A percentile compares a stretch with the other conserved stretches of the same genome.
These are phyloP conservation scores for Pythium biforme DNA, from an alignment of 352 stramenopile species.

Conservation along the genomic window DNA sequence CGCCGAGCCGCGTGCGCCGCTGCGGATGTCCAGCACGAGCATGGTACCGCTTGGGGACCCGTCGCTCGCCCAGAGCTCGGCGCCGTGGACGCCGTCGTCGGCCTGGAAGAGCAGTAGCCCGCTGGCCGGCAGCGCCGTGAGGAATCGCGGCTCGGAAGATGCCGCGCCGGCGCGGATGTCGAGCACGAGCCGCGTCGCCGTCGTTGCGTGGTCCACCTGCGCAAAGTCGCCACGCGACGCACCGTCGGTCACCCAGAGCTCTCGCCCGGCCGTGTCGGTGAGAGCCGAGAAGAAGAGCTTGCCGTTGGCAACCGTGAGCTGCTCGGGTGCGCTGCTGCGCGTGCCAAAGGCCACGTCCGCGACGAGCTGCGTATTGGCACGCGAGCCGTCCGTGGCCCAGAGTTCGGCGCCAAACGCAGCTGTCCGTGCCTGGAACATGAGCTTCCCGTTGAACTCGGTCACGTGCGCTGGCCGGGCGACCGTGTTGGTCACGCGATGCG, in stretches of 20 bases:
- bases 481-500: slow-evolving; percentile 40
- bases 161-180: slow-evolving; percentile 51
- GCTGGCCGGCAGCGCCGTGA: slow-evolving; percentile 28
- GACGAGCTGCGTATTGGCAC: slow-evolving; percentile 45
- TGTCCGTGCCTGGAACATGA: slow-evolving; percentile 78
- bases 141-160: slow-evolving; percentile 55
- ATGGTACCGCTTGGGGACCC: slow-evolving; percentile 45
- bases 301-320: slow-evolving; percentile 34
- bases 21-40: slow-evolving; percentile 62
- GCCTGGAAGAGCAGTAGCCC: slow-evolving; percentile 75
- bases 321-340: slow-evolving; percentile 37
- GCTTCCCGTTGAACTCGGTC: slow-evolving; percentile 31
- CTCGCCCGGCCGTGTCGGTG: slow-evolving; percentile 38
- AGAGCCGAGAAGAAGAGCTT: slow-evolving; percentile 59
- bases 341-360: slow-evolving; percentile 52
- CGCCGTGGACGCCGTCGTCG: slow-evolving; percentile 74
- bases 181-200: slow-evolving; percentile 45
- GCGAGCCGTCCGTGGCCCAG: slow-evolving; percentile 68
- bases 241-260: slow-evolving; percentile 66
- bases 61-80: slow-evolving; percentile 81
- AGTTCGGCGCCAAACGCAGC: slow-evolving; percentile 60
- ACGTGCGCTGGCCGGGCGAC: slow-evolving; percentile 36
- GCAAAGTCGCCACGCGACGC: slow-evolving; percentile 29
- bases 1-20: slow-evolving; percentile 38
- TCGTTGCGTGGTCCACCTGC: slow-evolving; percentile 26